phyloP scores from a whole-genome alignment of 1,139 yeast genomes.

The Wickerhamomyces sp. region DNA sequence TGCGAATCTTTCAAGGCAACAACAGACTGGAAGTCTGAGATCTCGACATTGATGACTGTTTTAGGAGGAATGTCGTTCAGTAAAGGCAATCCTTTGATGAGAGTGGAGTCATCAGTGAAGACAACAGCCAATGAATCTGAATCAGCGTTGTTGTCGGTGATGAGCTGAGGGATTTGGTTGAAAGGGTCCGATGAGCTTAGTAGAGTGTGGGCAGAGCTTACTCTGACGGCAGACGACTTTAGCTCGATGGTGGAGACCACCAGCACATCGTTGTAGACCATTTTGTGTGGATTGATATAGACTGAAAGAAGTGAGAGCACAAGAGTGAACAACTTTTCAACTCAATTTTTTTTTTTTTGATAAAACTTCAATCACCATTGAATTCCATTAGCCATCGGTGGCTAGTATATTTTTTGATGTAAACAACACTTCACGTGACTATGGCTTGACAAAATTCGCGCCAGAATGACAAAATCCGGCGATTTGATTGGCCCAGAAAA shows the following conservation, averaged over 20 bases:
- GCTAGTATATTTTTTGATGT: neutral
- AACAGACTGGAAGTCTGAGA: conserved; percentile 44
- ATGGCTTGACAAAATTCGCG: neutral
- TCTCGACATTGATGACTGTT: conserved; percentile 58
- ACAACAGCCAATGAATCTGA: conserved; percentile 26
- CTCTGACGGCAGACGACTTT: neutral
- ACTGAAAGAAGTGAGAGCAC: neutral
- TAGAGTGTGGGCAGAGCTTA: neutral
- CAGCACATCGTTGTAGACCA: neutral
- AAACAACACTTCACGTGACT: neutral
- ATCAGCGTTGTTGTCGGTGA: neutral
- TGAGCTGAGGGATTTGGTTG: neutral
- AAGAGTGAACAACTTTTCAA: too few species aligned
- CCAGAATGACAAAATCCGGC: neutral
- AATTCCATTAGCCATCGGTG: neutral
- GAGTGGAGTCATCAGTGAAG: conserved; percentile 46
- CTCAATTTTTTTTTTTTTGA: too few species aligned
- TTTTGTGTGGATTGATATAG: neutral
- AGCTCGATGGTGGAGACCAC: neutral
- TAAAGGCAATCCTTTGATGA: conserved; percentile 58
- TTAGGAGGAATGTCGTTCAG: conserved; percentile 41
- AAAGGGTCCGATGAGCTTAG: conserved; percentile 2
- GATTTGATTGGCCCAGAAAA: neutral
- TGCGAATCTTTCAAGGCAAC: conserved; percentile 70
- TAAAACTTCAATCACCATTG: too few species aligned